These are phyloP conservation scores for Mycena haematopus DNA, from an alignment of 768 basidiomycete genomes.

Conservation along the genomic window DNA sequence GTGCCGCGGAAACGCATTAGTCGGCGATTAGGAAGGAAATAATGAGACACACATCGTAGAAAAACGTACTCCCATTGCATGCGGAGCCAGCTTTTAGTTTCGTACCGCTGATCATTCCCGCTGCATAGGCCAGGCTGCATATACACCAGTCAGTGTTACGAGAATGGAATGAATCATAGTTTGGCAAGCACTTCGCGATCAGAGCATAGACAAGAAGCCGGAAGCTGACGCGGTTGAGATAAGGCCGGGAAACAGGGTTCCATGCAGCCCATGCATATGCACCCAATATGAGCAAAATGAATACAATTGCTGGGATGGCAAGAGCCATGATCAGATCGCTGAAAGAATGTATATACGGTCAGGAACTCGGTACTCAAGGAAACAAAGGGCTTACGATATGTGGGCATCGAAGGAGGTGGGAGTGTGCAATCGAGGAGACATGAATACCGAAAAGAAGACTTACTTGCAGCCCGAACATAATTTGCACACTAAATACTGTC, in stretches of 20 bases:
- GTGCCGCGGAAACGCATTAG: not conserved
- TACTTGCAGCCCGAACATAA: not conserved
- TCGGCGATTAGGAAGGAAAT: not conserved
- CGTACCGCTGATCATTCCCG: not conserved
- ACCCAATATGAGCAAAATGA: not conserved
- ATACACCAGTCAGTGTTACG: not conserved
- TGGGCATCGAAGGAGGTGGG: constrained; percentile 11
- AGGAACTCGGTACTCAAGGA: not conserved
- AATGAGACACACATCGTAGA: not conserved
- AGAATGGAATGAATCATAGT: not conserved
- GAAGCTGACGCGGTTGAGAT: constrained; percentile 19
- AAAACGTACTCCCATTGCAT: constrained; percentile 11
- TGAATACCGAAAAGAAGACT: not conserved
- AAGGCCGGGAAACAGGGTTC: constrained; percentile 3
- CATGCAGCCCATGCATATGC: constrained; percentile 11
- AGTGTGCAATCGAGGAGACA: constrained; percentile 7
- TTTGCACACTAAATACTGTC: not conserved
- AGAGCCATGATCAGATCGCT: constrained; percentile 5
- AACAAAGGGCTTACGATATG: not conserved
- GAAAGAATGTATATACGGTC: not conserved
- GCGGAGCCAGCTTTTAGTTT: not conserved
- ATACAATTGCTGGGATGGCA: constrained; percentile 2
- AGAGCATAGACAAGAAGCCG: constrained; percentile 18
- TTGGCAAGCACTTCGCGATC: constrained; percentile 3
- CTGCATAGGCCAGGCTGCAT: constrained; percentile 2